Evolutionary conservation across 768 basidiomycete genomes (phyloP).

Genomic region (Rhizopogon roseolus): DNA sequence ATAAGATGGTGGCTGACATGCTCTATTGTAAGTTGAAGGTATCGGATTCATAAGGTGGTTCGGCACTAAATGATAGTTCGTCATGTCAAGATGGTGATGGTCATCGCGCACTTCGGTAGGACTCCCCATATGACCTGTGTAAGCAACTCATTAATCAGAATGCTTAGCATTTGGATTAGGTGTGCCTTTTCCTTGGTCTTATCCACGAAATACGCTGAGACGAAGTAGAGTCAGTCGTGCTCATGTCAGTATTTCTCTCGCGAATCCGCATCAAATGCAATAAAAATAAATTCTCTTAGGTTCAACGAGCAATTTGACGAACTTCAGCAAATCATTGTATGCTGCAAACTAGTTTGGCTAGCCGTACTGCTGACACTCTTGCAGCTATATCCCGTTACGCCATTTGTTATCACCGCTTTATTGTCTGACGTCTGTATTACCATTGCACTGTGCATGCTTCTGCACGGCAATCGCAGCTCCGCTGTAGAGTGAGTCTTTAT

Average conservation of each 20-base stretch:
- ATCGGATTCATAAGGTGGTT: not conserved
- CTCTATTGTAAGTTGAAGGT: slow-evolving; percentile 18
- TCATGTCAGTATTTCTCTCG: slow-evolving; percentile 1
- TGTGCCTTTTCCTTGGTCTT: slow-evolving; percentile 8
- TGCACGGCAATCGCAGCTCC: slow-evolving; percentile 34
- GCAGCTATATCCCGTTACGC: slow-evolving; percentile 35
- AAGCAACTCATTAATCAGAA: not conserved
- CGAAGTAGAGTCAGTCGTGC: slow-evolving; percentile 4
- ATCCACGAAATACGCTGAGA: not conserved
- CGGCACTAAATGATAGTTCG: not conserved
- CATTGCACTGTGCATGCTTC: slow-evolving; percentile 32
- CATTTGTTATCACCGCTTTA: slow-evolving; percentile 41
- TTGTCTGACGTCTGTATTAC: slow-evolving; percentile 43
- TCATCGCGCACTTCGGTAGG: slow-evolving; percentile 39
- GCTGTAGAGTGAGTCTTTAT: slow-evolving; percentile 24
- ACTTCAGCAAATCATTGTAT: slow-evolving; percentile 33
- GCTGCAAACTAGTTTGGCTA: slow-evolving; percentile 3
- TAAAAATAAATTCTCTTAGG: slow-evolving; percentile 15
- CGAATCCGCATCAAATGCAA: not conserved
- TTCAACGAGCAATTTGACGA: slow-evolving; percentile 32
- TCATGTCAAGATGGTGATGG: slow-evolving; percentile 18
- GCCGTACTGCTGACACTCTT: not conserved
- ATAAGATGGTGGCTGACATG: slow-evolving; percentile 33
- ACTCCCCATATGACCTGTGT: slow-evolving; percentile 16
- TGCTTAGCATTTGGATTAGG: slow-evolving; percentile 32